phyloP scores from a whole-genome alignment of 2,329 filamentous ascomycete genomes.

The Colletotrichum godetiae region DNA sequence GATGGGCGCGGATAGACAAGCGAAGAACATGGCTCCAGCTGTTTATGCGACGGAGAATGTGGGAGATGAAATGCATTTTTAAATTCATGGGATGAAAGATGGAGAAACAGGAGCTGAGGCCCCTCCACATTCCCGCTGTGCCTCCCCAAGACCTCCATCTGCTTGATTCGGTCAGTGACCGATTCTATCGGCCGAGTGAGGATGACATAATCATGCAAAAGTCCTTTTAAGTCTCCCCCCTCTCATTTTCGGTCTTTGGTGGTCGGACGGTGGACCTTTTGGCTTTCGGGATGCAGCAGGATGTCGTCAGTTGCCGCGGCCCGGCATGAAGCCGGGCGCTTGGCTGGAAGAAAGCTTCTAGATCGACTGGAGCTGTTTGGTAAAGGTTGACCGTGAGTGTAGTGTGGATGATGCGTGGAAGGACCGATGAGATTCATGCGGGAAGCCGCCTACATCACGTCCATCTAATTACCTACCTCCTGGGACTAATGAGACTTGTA shows the following conservation, averaged over 20 bases:
- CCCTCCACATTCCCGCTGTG: neutral
- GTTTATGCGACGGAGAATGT: conserved; percentile 17
- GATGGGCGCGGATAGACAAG: neutral
- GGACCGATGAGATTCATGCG: neutral
- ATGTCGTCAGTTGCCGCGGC: neutral
- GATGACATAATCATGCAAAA: neutral
- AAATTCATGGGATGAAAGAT: conserved; percentile 6
- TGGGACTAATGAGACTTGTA: too few relatives aligned
- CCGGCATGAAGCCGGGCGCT: too few relatives aligned
- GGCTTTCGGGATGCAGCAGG: neutral
- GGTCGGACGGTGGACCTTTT: neutral
- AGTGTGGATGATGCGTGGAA: neutral
- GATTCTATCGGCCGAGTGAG: neutral
- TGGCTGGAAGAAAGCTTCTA: too few relatives aligned
- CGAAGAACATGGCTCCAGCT: neutral
- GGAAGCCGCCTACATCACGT: neutral
- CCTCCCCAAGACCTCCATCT: neutral
- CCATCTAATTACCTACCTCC: too few relatives aligned
- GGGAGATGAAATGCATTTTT: conserved; percentile 19
- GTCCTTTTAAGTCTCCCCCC: neutral
- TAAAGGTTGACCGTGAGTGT: too few relatives aligned
- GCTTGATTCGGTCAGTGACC: neutral
- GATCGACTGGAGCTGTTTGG: too few relatives aligned
- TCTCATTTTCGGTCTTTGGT: neutral
- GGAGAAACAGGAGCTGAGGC: neutral